phyloP scores from a whole-genome alignment of 768 basidiomycete genomes.

The Suillus luteus region DNA sequence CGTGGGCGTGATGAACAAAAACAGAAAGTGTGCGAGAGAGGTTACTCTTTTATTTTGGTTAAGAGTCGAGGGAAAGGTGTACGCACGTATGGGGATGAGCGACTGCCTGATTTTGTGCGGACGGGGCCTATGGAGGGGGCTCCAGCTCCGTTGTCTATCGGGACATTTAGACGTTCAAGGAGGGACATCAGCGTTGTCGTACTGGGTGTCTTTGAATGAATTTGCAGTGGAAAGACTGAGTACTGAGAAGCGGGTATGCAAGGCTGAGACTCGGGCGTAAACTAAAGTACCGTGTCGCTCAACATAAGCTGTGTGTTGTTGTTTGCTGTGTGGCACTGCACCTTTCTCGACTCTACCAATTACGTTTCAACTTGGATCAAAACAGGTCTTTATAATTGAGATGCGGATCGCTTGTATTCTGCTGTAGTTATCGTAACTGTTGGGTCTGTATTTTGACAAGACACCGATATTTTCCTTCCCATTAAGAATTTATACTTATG shows the following conservation, averaged over 20 bases:
- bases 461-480: background rate
- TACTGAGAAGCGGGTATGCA: slow-evolving; percentile 2
- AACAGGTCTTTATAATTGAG: background rate
- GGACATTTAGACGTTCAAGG: slow-evolving; percentile 30
- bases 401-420: background rate
- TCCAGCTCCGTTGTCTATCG: slow-evolving; percentile 22
- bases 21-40: background rate
- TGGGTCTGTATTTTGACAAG: background rate
- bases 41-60: slow-evolving; percentile 20
- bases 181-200: slow-evolving; percentile 26
- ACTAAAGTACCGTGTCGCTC: slow-evolving; percentile 1
- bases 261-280: background rate
- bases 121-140: slow-evolving; percentile 24
- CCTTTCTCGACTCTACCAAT: background rate
- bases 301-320: slow-evolving; percentile 23
- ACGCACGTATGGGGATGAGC: slow-evolving; percentile 39
- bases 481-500: background rate
- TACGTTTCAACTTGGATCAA: background rate
- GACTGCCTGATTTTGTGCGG: slow-evolving; percentile 32
- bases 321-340: slow-evolving; percentile 31
- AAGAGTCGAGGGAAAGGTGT: slow-evolving; percentile 27
- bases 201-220: background rate
- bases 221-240: background rate
- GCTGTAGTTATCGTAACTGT: background rate
- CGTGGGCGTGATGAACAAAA: background rate